phyloP scores from a whole-genome alignment of 176 grass and related monocot genomes.

The Carex littledalei region DNA sequence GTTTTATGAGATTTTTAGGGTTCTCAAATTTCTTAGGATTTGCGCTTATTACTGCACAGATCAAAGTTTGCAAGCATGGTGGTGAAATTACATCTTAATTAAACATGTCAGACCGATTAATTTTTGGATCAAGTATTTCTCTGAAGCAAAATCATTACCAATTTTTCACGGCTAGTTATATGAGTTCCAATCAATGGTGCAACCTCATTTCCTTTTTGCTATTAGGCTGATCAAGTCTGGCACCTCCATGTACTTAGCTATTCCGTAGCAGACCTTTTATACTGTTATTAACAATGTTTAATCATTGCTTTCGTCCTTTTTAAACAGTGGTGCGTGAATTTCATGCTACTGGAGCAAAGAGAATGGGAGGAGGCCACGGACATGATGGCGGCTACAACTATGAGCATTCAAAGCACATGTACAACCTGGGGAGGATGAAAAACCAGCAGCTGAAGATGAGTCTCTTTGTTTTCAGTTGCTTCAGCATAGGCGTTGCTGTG shows the following conservation, averaged over 20 bases:
- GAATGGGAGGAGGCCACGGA: constrained; percentile 44
- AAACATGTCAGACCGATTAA: too few species aligned
- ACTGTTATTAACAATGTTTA: not conserved
- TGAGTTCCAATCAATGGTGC: too few species aligned
- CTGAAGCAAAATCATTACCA: too few species aligned
- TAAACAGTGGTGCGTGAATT: constrained; percentile 36
- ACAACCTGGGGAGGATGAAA: constrained; percentile 64
- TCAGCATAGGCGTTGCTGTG: constrained; percentile 46
- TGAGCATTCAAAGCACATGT: constrained; percentile 75
- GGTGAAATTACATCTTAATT: too few species aligned
- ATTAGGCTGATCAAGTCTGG: too few species aligned
- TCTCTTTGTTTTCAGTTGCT: constrained; percentile 29
- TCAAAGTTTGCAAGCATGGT: too few species aligned
- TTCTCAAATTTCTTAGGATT: too few species aligned
- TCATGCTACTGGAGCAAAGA: constrained; percentile 43
- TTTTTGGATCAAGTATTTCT: too few species aligned
- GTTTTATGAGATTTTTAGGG: too few species aligned
- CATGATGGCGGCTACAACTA: constrained; percentile 50
- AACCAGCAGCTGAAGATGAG: constrained; percentile 46
- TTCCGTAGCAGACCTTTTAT: not conserved
- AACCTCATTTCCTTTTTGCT: too few species aligned
- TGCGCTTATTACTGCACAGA: too few species aligned
- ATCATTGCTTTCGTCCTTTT: not conserved
- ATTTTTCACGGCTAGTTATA: too few species aligned
- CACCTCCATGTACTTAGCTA: not conserved